Percentiles rank a stretch among this genome's conserved stretches.
phyloP scores from a whole-genome alignment of 2,329 filamentous ascomycete genomes.

The Aspergillus udagawae region DNA sequence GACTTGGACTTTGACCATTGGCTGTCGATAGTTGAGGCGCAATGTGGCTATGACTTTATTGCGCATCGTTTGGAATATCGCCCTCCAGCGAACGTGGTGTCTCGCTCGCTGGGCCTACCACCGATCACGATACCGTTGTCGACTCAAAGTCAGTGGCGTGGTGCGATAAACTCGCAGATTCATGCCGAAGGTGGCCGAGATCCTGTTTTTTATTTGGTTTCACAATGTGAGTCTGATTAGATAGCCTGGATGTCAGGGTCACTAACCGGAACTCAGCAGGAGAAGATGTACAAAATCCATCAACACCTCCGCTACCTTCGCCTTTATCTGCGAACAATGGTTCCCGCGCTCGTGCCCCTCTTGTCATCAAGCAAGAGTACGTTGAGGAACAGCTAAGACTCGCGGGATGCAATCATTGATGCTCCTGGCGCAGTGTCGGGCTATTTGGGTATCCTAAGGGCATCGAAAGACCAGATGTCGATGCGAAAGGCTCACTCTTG shows the following conservation, averaged over 20 bases:
- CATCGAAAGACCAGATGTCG: too few relatives aligned
- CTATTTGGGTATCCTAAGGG: background rate
- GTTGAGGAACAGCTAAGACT: slow-evolving; percentile 19
- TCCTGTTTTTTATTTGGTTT: slow-evolving; percentile 2
- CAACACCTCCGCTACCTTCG: background rate
- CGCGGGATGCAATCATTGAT: background rate
- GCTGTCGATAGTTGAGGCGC: background rate
- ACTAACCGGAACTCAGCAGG: background rate
- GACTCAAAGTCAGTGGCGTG: slow-evolving; percentile 3
- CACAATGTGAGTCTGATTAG: background rate
- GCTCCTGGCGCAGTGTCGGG: background rate
- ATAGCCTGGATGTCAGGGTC: background rate
- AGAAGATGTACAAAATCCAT: background rate
- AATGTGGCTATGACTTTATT: slow-evolving; percentile 4
- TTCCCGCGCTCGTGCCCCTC: background rate
- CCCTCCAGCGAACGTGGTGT: background rate
- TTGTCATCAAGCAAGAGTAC: slow-evolving; percentile 1
- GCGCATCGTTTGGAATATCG: slow-evolving; percentile 4
- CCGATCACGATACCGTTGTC: background rate
- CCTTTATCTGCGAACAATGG: background rate
- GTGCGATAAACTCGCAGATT: slow-evolving; percentile 2
- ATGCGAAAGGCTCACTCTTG: background rate
- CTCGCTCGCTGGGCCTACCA: background rate
- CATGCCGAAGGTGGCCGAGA: background rate
- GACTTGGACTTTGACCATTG: slow-evolving; percentile 3